phyloP scores from a whole-genome alignment of 352 stramenopile genomes.

The Phytophthora cactorum region DNA sequence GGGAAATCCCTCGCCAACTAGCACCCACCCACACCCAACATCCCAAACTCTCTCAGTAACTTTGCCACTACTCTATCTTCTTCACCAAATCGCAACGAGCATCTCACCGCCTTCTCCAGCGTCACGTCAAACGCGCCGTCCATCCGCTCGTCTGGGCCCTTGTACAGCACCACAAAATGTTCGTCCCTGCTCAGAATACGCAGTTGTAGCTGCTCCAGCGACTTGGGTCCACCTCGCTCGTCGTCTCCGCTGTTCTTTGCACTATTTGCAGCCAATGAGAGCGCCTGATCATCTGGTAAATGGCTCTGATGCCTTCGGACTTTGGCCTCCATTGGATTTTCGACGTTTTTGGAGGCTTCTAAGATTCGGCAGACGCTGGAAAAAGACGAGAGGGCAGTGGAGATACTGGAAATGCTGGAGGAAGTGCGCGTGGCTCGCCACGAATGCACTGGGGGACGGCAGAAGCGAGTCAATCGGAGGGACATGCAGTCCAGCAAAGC shows the following conservation, averaged over 20 bases:
- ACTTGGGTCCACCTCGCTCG: conserved; percentile 60
- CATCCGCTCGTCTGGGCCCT: conserved; percentile 82
- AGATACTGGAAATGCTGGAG: conserved; percentile 9
- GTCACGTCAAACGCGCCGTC: conserved; percentile 90
- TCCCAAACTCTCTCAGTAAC: not conserved
- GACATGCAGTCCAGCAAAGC: conserved; percentile 27
- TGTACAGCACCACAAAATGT: conserved; percentile 83
- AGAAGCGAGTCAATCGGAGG: conserved; percentile 22
- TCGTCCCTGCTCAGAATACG: conserved; percentile 52
- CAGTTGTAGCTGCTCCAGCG: conserved; percentile 60
- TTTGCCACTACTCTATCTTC: not conserved
- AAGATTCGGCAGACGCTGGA: not conserved
- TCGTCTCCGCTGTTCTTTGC: conserved; percentile 9
- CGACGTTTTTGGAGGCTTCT: conserved; percentile 2
- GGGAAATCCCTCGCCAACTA: conserved; percentile 76
- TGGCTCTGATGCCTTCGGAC: conserved; percentile 62
- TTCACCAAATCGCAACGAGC: not conserved
- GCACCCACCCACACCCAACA: not conserved
- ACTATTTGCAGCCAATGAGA: not conserved
- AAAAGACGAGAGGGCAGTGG: conserved; percentile 5
- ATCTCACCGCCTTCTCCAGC: conserved; percentile 82
- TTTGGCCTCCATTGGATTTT: conserved; percentile 18
- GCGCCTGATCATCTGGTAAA: conserved; percentile 35
- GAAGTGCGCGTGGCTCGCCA: conserved; percentile 19
- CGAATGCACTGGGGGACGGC: conserved; percentile 9